A percentile compares a stretch with the other conserved stretches of the same genome.
Conservation (phyloP, 2,329 filamentous ascomycete genomes). For the Cladosporium phlei region DNA sequence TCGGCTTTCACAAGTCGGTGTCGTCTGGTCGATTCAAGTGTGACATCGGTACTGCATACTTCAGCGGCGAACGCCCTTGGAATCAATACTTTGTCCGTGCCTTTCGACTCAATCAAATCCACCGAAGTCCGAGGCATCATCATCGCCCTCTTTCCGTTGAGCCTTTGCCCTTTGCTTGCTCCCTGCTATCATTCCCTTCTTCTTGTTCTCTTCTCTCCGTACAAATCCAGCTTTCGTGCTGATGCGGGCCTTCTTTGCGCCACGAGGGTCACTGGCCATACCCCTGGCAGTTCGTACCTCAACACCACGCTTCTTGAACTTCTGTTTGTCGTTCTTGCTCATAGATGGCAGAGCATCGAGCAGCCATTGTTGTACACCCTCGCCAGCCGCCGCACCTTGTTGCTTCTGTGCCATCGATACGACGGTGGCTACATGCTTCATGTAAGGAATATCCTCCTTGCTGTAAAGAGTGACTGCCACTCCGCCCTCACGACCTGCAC, state of each 20-base stretch:
- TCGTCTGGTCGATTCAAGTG: too few relatives aligned
- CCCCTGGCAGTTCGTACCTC: conserved; percentile 56
- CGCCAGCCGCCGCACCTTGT: conserved; percentile 34
- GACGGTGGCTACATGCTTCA: conserved; percentile 90
- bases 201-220: conserved; percentile 63
- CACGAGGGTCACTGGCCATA: conserved; percentile 37
- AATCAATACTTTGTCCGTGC: too few relatives aligned
- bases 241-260: conserved; percentile 59
- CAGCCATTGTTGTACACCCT: conserved; percentile 75
- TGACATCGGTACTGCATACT: background rate
- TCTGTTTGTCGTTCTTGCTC: conserved; percentile 76
- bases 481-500: conserved; percentile 81
- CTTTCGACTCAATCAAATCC: conserved; percentile 35
- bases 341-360: conserved; percentile 80
- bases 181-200: conserved; percentile 37
- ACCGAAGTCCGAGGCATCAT: conserved; percentile 36
- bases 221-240: conserved; percentile 78
- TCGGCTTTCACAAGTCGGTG: too few relatives aligned
- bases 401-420: conserved; percentile 79
- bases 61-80: too few relatives aligned
- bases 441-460: conserved; percentile 83
- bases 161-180: conserved; percentile 31
- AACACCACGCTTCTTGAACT: conserved; percentile 75
- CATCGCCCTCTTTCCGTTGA: conserved; percentile 17
- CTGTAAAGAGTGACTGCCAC: conserved; percentile 93